Evolutionary conservation across 345 rosid species (phyloP), one percentile per base, ranked within the genome.

Genomic region (Cardamine chenopodiifolia): DNA sequence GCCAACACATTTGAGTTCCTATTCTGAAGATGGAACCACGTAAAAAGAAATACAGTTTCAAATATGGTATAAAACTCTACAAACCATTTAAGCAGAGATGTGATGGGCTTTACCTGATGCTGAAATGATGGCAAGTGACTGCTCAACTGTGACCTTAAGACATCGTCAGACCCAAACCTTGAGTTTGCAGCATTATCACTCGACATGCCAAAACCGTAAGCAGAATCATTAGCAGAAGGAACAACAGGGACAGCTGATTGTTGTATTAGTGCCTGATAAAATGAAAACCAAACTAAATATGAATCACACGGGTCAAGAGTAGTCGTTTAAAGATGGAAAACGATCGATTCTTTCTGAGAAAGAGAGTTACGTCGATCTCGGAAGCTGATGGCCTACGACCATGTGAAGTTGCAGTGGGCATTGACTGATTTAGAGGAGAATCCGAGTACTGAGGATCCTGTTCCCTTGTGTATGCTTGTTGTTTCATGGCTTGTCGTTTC

Each of bases 381-480:
- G 89, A 87, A n/a, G 82, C 69, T 37, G 81, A 71, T 62, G 87
- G 85, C 70, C 85, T 89, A 72, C 83, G 80, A 64, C 88, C 74
- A 35, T 90, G 75, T 62, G 94, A 81, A 58, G 80, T 86, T 78
- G 84, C 81, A 19, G 86, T 66, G 17, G 93, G 83, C 85, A 81
- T 71, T 31, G 90, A 73, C 72, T 85, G 98, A 20, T 85, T 57
- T 57, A 81, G 74, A 8, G 90, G 86, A 74, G 89, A 89, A 11
- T 89, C 86, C 29, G 89, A 86, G 73, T 89, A 81, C 64, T 81
- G 83, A 40, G 85, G 83, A 79, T 88, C 87, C 32, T 74, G 82
- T 75, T 87, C 94, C 81, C 94, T 82, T 17, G 88, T 69, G 74
- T 85, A 85, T 4, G 80, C 85, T 77, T 86, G 89, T 88, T 74